Base-by-base conservation (phyloP, 1,139 yeast genomes). In the Sugiyamaella castrensis region DNA sequence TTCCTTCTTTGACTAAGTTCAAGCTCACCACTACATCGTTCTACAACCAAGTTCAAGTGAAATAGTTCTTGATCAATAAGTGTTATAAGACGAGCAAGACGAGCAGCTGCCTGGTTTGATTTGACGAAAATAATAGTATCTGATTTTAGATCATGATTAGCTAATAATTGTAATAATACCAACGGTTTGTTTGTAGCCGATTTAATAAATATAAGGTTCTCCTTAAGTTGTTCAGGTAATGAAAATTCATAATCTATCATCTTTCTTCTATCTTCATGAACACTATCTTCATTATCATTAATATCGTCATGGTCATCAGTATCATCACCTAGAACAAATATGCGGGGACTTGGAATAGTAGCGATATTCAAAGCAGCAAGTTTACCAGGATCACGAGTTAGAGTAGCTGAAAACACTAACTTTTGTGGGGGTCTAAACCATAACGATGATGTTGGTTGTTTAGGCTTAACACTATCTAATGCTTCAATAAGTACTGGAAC, bases 311-410 rank as follows among this genome's bases (percentile, higher is more conserved):
- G n/a, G 5, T 29, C 37, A 8, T 50, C 53, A 24, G 55, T 44
- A 16, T 50, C 49, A 26, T 52, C 64, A 7, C 71, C 87, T 50
- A 87, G 82, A 50, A 91, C 79, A 41, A 87, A 76, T 42, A 94
- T 69, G 59, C 83, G 76, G 7, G 96, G 96, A 42, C 75, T 74
- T 7, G 96, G 96, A 43, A 75, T 74, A 48, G 74, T 71, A 5
- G 44, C 34, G 57, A 94, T 79, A 48, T 83, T 78, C 54, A 92
- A 72, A 41, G 80, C 77, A 8, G 92, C 76, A 47, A 94, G 71
- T 62, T 87, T 87, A 32, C 94, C 96, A 0, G 97, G 89, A 66
- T 91, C 95, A 1, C 96, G 84, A 2, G 97, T 89, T 51, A 94
- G 75, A 0, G 99, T 92, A 6, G 99, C 98, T 37, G 96, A 85